A percentile compares a stretch with the other conserved stretches of the same genome.
Evolutionary conservation across 768 basidiomycete genomes (phyloP).

Genomic region (Pisolithus marmoratus): DNA sequence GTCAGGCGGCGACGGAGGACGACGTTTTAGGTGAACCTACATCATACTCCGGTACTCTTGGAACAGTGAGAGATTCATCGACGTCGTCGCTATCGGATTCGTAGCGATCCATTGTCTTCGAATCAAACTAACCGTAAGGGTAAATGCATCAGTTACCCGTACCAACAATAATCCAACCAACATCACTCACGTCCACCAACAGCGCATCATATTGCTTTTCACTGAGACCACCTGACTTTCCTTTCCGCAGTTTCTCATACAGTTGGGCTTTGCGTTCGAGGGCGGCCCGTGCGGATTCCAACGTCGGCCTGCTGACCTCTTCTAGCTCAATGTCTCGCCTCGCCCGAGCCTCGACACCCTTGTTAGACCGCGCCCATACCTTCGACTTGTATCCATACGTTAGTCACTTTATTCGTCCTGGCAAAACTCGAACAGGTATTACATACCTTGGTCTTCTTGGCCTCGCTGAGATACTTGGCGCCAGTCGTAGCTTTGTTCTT

Average conservation of each 20-base stretch:
- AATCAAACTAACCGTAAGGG: slow-evolving; percentile 51
- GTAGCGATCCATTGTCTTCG: slow-evolving; percentile 45
- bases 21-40: slow-evolving; percentile 19
- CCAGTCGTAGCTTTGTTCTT: slow-evolving; percentile 60
- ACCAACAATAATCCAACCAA: not conserved
- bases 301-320: slow-evolving; percentile 57
- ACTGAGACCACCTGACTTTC: slow-evolving; percentile 71
- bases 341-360: slow-evolving; percentile 61
- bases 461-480: slow-evolving; percentile 47
- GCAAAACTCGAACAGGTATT: not conserved
- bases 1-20: slow-evolving; percentile 2
- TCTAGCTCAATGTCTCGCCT: slow-evolving; percentile 68
- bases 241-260: slow-evolving; percentile 73
- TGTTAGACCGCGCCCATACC: slow-evolving; percentile 71
- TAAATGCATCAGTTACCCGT: not conserved
- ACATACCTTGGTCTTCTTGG: slow-evolving; percentile 64
- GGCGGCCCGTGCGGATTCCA: slow-evolving; percentile 65
- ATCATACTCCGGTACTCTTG: slow-evolving; percentile 37
- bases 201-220: slow-evolving; percentile 69
- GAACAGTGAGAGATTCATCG: slow-evolving; percentile 72
- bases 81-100: slow-evolving; percentile 70
- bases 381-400: slow-evolving; percentile 50
- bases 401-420: not conserved
- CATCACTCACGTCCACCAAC: slow-evolving; percentile 68
- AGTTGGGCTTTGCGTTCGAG: slow-evolving; percentile 77